Evolutionary conservation across 1,139 yeast genomes (phyloP), one percentile per base, ranked within the genome.

Genomic region (Suhomyces maxii): DNA sequence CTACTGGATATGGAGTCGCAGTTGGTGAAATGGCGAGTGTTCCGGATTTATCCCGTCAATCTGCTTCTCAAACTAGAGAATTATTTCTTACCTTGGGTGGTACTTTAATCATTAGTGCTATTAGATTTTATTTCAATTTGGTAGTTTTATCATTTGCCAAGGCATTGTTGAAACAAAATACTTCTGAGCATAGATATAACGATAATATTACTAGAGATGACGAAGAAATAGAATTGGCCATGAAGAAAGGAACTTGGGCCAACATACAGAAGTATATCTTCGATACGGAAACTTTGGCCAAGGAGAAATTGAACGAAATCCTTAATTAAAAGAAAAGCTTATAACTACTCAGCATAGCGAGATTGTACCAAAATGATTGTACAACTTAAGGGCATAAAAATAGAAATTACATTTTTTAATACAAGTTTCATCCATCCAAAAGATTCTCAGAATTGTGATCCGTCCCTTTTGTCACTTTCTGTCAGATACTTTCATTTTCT

Each of bases 51-150:
- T 53, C 69, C 2, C 65, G 75, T 10, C 86, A 84, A 58, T 81
- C 89, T 38, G 91, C 93, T 1, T 74, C 89, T 0, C 78, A 83
- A 37, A 72, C 79, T 2, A 81, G 89, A 58, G 97, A 90, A 61
- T 76, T 88, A 46, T 82, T 84, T 42, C 73, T 84, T 55, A 86
- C 90, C 3, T 70, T 84, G 26, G 62, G 82, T 12, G 68, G 83
- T 14, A 82, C 89, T 0, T 57, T 85, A 5, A 61, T 72, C 10
- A 73, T 86, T 26, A 68, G 82, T n/a, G 68, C 69, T 8, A 61
- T 77, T 31, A 75, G 96, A 50, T 52, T 85, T 39, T 88, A 89
- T 66, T 86, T 84, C 66, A 80, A 84, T 40, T 68, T 85, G 50
- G 78, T 87, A 8, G 62, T 88, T 26, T 60, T 83, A 44, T 76